Conservation (phyloP, 2,329 filamentous ascomycete genomes). For the Colletotrichum sp. region DNA sequence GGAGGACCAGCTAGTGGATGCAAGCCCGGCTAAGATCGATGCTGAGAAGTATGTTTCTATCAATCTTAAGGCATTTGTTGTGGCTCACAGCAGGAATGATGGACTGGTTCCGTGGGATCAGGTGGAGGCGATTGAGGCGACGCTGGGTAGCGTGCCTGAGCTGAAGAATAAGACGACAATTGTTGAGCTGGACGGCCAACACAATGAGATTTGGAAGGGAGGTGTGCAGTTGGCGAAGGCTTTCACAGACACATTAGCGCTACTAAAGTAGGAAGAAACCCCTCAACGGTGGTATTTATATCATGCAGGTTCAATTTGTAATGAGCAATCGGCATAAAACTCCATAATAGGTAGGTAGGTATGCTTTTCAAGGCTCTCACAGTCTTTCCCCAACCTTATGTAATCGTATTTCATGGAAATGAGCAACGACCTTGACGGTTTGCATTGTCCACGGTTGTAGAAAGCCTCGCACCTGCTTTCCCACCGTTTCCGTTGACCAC, state of each 20-base stretch:
- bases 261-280: too few species aligned
- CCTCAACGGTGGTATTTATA: too few species aligned
- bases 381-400: too few species aligned
- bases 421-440: too few species aligned
- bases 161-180: not conserved
- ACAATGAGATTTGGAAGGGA: slow-evolving; percentile 4
- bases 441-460: too few species aligned
- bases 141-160: not conserved
- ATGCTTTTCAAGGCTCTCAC: too few species aligned
- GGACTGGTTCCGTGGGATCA: slow-evolving; percentile 8
- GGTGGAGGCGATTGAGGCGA: not conserved
- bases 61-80: not conserved
- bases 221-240: not conserved
- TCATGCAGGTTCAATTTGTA: too few species aligned
- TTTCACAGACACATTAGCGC: not conserved
- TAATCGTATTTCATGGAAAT: too few species aligned
- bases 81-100: slow-evolving; percentile 11
- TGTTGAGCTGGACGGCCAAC: not conserved
- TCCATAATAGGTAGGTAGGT: too few species aligned
- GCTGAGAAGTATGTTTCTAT: slow-evolving; percentile 13
- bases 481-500: too few species aligned
- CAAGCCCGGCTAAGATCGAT: slow-evolving; percentile 55
- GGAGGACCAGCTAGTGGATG: slow-evolving; percentile 40
- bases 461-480: too few species aligned
- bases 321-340: too few species aligned